Base-by-base conservation (phyloP, 2,329 filamentous ascomycete species). In the Microdochium trichocladiopsis region DNA sequence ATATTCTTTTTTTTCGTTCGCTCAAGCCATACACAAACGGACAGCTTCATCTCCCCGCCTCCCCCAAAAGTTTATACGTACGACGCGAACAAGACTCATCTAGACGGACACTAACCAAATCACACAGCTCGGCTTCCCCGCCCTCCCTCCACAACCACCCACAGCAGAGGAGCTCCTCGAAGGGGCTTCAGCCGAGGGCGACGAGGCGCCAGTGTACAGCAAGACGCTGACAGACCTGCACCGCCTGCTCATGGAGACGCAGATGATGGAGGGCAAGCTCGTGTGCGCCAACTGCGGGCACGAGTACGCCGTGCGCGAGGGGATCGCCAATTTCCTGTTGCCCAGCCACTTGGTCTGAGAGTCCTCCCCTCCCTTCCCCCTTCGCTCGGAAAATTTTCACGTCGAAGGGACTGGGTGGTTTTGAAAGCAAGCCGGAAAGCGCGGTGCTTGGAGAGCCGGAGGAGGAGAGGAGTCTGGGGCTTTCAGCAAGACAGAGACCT, bases 301-400 rank as follows among this genome's bases (percentile, higher is more conserved):
- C 67, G 90, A 95, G 74, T 99, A 97, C 70, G 84, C 84, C 54
- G 86, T 99, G 57, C 92, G 94, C 67, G 93, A 99, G 72, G 94
- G 94, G 4, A 96, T 97, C 68, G 90, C 91, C 54, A 97, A 97
- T 70, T 99, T 99, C 64, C 72, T 99, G 66, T 72, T 99, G 60
- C 94, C 94, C 12, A 94, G 88, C 63, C 94, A 99, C 74, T 72
- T 99, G 69, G 94, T 92, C 48, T 83, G 66, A 71, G n/a, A n/a
- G n/a, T n/a, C n/a, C n/a, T 1, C 21, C 48, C 11, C 25, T 25
- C 25, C 10, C 24, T 12, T n/a, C n/a, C n/a, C n/a, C n/a, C n/a
- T n/a, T n/a, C n/a, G n/a, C n/a, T n/a, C n/a, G n/a, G n/a, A n/a
- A n/a, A n/a, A n/a, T n/a, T n/a, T n/a, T n/a, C n/a, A n/a, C n/a